Percentiles rank a stretch among this genome's conserved stretches.
These are phyloP conservation scores for Chlorella sp. DNA, from an alignment of 139 green algal genomes.

Conservation along the genomic window DNA sequence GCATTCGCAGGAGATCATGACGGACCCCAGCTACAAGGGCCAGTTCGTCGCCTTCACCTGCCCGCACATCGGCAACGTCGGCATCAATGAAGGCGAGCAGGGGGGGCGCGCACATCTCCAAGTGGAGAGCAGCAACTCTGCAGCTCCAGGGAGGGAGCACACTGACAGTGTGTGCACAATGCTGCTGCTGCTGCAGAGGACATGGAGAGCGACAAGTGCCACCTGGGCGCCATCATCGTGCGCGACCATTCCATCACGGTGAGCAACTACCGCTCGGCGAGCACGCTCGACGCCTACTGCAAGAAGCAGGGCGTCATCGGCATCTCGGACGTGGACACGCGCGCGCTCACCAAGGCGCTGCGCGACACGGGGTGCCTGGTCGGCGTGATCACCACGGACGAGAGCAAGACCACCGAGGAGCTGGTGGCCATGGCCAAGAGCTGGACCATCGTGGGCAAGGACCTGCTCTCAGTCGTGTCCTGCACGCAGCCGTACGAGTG, in stretches of 20 bases:
- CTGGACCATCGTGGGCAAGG: conserved; percentile 91
- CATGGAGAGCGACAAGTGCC: conserved; percentile 75
- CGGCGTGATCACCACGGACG: conserved; percentile 73
- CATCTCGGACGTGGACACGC: conserved; percentile 90
- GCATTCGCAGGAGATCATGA: conserved; percentile 89
- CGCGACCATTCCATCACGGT: conserved; percentile 76
- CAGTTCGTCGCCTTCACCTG: conserved; percentile 97
- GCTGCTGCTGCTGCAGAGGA: too few species aligned
- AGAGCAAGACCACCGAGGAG: conserved; percentile 67
- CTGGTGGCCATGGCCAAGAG: conserved; percentile 74
- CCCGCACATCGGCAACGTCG: conserved; percentile 97
- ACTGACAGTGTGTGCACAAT: neutral
- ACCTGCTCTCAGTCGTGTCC: conserved; percentile 54
- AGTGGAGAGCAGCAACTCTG: neutral
- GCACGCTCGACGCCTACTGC: conserved; percentile 79
- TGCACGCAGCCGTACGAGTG: conserved; percentile 90
- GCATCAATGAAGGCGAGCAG: conserved; percentile 82
- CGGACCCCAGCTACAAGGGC: conserved; percentile 95
- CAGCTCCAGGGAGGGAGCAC: neutral
- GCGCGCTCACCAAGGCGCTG: conserved; percentile 85
- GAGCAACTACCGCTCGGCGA: conserved; percentile 93
- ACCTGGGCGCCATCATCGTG: conserved; percentile 85
- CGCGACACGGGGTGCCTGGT: conserved; percentile 87
- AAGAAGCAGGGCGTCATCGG: conserved; percentile 56
- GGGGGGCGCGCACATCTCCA: neutral